Base-by-base conservation (phyloP, 768 basidiomycete genomes). In the Collybiopsis luxurians region DNA sequence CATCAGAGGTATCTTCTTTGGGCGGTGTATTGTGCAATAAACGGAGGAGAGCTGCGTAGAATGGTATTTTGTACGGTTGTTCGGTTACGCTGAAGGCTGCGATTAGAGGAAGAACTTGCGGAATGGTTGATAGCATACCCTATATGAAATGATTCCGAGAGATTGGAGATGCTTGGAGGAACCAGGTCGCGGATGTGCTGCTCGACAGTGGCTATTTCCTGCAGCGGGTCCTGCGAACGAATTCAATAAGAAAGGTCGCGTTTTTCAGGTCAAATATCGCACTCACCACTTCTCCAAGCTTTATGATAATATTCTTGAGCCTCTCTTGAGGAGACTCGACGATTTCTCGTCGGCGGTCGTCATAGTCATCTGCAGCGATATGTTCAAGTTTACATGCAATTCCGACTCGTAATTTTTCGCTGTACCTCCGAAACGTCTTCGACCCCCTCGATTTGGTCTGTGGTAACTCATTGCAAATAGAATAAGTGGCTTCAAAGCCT, bases 41-140 rank as follows among this genome's bases (percentile, higher is more conserved):
- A 21, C 86, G 80, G 47, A 97, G 78, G 17, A 98, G 73, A 11
- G 90, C 84, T 12, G 92, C 92, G 71, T 94, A 95, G 67, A 86
- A 90, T 0, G 93, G 89, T 34, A 92, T 89, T 77, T 98, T 99
- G 77, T 85, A 95, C 0, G 95, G 95, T 64, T 97, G 90, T 72
- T 98, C 92, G 0, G 89, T 92, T 52, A 92, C 84, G 49, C 92
- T 94, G 66, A n/a, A n/a, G n/a, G n/a, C n/a, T 4, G 19, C 21
- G 10, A 43, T 60, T 46, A 69, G 51, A 55, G 46, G 17, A n/a
- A 38, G 1, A 19, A 44, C 9, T 3, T 9, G 21, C 58, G 58
- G 56, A 38, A 28, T 15, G 55, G 49, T 13, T 21, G 30, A 51
- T 52, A 40, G 67, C 79, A 17, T 61, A 89, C 92, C 81, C 87